Conservation (phyloP, 371 early-diverging fungal species). For the Mortierella sp. region DNA sequence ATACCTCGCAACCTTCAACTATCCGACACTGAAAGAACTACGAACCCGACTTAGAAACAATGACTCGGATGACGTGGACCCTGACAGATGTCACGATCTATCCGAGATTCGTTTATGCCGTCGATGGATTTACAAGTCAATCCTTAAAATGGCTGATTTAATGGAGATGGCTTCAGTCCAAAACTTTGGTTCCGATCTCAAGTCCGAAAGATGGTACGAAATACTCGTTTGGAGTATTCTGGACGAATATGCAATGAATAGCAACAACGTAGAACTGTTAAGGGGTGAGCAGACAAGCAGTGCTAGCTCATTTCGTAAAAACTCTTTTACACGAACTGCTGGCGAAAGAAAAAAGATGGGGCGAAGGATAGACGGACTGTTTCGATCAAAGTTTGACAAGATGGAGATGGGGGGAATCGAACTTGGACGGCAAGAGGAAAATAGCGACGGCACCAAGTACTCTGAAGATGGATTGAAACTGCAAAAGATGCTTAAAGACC, state of each 20-base stretch:
- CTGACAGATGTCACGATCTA: too few species aligned
- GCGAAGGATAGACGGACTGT: background rate
- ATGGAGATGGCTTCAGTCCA: background rate
- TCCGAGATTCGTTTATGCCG: too few species aligned
- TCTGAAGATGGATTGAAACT: background rate
- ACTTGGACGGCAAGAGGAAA: background rate
- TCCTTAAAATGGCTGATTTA: too few species aligned
- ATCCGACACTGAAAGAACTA: too few species aligned
- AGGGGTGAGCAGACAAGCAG: background rate
- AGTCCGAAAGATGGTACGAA: slow-evolving; percentile 5
- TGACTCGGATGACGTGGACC: too few species aligned
- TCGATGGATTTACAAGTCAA: too few species aligned
- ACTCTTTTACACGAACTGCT: background rate
- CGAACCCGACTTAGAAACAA: too few species aligned
- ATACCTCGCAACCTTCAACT: too few species aligned
- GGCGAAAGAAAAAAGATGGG: slow-evolving; percentile 2
- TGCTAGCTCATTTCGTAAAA: slow-evolving; percentile 2
- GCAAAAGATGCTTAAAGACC: slow-evolving; percentile 1
- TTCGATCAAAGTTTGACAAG: too few species aligned
- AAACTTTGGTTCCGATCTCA: background rate
- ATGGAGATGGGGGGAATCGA: slow-evolving; percentile 2
- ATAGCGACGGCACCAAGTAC: background rate
- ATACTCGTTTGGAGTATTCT: background rate
- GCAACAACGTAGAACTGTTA: background rate
- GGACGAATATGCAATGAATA: slow-evolving; percentile 2